phyloP scores from a whole-genome alignment of 495 filamentous ascomycete genomes.

The Tuber brumale region DNA sequence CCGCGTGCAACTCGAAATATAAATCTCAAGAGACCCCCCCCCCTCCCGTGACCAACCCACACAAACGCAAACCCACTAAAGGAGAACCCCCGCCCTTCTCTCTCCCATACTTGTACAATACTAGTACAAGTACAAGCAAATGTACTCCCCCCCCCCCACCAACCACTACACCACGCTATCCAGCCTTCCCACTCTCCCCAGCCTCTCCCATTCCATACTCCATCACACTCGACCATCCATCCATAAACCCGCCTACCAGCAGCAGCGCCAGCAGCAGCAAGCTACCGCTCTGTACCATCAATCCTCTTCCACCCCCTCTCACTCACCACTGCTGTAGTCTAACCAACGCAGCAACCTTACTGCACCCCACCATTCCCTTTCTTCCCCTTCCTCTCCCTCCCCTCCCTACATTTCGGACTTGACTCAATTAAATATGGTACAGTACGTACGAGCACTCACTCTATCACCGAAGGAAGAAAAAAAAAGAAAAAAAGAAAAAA shows the following conservation, averaged over 20 bases:
- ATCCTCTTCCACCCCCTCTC: background rate
- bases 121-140: background rate
- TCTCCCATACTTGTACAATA: background rate
- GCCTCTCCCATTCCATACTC: background rate
- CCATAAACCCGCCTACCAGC: background rate
- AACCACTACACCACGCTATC: background rate
- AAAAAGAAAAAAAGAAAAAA: background rate
- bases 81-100: background rate
- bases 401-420: background rate
- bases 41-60: background rate
- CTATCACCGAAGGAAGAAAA: background rate
- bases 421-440: background rate
- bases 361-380: background rate
- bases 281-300: background rate
- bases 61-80: background rate
- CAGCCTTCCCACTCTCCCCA: too few species aligned
- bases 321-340: background rate
- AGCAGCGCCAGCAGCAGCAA: background rate
- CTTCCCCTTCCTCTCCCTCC: background rate
- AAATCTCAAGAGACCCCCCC: background rate
- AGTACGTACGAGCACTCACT: background rate
- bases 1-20: background rate
- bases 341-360: background rate
- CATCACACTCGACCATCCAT: background rate
- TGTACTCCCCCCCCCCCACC: background rate